Percentiles rank a stretch among this genome's conserved stretches.
These are phyloP conservation scores for Parascedosporium putredinis DNA, from an alignment of 2,329 filamentous ascomycete genomes.

Conservation along the genomic window DNA sequence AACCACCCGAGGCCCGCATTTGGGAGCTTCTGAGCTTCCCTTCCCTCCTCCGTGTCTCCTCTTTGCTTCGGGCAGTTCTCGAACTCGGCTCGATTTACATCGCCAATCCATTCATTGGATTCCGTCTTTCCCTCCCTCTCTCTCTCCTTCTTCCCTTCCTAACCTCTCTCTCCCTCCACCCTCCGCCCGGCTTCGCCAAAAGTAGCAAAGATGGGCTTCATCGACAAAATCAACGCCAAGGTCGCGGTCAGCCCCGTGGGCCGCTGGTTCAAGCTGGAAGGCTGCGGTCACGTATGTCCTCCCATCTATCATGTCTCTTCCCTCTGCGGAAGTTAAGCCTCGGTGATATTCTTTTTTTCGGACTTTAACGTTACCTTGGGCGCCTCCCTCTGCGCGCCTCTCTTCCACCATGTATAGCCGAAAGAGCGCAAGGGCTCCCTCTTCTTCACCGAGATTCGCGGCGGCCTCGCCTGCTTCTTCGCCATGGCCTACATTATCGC, in stretches of 20 bases:
- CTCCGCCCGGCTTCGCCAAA: not conserved
- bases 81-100: too few species aligned
- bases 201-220: constrained; percentile 4
- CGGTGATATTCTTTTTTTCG: too few species aligned
- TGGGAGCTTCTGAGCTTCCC: too few species aligned
- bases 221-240: constrained; percentile 31
- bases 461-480: constrained; percentile 72
- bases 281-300: constrained; percentile 64
- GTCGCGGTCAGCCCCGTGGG: constrained; percentile 59
- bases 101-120: too few species aligned
- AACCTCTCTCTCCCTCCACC: not conserved
- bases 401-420: constrained; percentile 36
- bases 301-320: not conserved
- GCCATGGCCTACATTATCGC: constrained; percentile 47
- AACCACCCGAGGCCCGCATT: too few species aligned
- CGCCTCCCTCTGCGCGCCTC: not conserved
- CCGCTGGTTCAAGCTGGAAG: constrained; percentile 69
- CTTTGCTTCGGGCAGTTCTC: not conserved
- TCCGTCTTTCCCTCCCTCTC: too few species aligned
- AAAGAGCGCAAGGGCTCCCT: constrained; percentile 62
- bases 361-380: too few species aligned
- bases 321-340: too few species aligned
- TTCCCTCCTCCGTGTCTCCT: not conserved
- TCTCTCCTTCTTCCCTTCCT: not conserved
- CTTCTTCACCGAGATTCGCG: constrained; percentile 78